Evolutionary conservation across 345 rosid species (phyloP).

Genomic region (Eucalyptus sp.): DNA sequence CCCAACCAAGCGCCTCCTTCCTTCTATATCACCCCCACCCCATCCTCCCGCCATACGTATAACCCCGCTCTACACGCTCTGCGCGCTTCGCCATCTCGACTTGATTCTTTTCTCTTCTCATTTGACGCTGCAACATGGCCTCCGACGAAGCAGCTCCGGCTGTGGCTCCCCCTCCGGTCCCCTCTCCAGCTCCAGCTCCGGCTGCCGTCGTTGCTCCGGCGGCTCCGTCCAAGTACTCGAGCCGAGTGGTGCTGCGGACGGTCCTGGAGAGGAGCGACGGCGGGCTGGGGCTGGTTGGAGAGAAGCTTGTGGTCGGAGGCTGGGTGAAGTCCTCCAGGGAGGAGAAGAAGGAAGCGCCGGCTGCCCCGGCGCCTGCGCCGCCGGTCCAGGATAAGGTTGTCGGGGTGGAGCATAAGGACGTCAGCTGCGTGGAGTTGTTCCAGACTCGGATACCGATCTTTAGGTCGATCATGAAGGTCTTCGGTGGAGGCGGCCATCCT

Average conservation of each 20-base stretch:
- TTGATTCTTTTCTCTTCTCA: neutral
- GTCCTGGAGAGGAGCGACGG: slow-evolving; percentile 34
- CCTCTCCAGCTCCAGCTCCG: neutral
- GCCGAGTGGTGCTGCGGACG: slow-evolving; percentile 44
- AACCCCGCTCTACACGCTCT: neutral
- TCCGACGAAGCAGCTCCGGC: neutral
- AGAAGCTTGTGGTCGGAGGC: slow-evolving; percentile 68
- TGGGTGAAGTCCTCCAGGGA: slow-evolving; percentile 83
- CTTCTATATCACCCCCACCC: slow-evolving; percentile 22
- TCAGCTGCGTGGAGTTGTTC: slow-evolving; percentile 52
- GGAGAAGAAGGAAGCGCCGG: slow-evolving; percentile 22
- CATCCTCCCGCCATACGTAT: neutral
- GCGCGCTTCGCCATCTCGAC: neutral
- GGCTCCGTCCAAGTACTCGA: slow-evolving; percentile 36
- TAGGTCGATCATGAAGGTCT: slow-evolving; percentile 38
- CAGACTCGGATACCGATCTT: slow-evolving; percentile 57
- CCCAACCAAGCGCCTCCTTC: neutral
- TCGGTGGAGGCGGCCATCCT: slow-evolving; percentile 29
- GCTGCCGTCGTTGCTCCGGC: neutral
- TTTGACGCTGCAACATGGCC: slow-evolving; percentile 6
- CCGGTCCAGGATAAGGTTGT: neutral
- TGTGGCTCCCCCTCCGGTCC: neutral
- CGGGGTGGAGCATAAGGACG: slow-evolving; percentile 9
- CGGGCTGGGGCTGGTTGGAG: slow-evolving; percentile 26
- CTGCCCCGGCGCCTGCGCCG: neutral